Evolutionary conservation across 2,329 filamentous ascomycete species (phyloP), one percentile per base, ranked within the genome.

Genomic region (Colletotrichum magnum): DNA sequence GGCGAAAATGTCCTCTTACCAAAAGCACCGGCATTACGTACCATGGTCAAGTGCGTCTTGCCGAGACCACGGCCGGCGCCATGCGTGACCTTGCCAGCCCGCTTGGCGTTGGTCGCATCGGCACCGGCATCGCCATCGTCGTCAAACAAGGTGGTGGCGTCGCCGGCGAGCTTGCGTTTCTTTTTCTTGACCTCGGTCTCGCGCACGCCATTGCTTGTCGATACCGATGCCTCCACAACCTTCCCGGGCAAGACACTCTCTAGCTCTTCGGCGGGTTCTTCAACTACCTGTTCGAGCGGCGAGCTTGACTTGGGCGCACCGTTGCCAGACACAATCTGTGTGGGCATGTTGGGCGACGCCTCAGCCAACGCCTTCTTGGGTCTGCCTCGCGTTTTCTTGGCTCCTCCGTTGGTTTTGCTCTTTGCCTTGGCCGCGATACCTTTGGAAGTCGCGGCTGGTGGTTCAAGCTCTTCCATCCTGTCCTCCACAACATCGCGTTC

Each of bases 141-240:
- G 5, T 91, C 91, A 9, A 95, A 94, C 6, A 96, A 77, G 3
- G 89, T 93, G 56, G 87, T 88, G 24, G 86, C 85, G 24, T 81
- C 82, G 4, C 90, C 89, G 1, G 93, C 84, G 5, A 94, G 81
- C 79, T 94, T 95, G 71, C 92, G 89, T 83, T 92, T 94, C 85
- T 92, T 94, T 77, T 89, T 90, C 79, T 85, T 88, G 6, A 79
- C 82, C 72, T 86, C 82, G 67, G 64, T 76, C 60, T 65, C 75
- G 77, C 77, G 74, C 80, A 72, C 75, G 54, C 75, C 72, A 21
- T 61, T 61, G 26, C 75, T 73, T 73, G 73, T 77, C 63, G 76
- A 77, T 18, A 63, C 58, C 6, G 75, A 68, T 6, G 54, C 45
- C 6, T 62, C 28, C n/a, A 66, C 24, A 16, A 57, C 77, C 75